Conservation (phyloP, 805 yeast genomes). For the Kodamaea lidongshanica region DNA sequence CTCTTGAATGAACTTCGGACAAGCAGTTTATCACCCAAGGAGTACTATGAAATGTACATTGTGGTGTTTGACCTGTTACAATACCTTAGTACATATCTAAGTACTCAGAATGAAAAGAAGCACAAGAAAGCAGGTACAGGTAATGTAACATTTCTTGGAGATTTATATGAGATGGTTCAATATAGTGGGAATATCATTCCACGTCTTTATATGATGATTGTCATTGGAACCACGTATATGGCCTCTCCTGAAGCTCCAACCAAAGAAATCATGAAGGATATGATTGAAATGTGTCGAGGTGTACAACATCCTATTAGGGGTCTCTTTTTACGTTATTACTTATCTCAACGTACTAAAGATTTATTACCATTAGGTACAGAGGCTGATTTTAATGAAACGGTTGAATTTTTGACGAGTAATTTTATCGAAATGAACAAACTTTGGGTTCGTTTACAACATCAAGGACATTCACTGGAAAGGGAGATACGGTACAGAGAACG, state of each 20-base stretch:
- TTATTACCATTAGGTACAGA: slow-evolving; percentile 41
- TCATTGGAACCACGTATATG: slow-evolving; percentile 89
- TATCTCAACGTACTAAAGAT: slow-evolving; percentile 77
- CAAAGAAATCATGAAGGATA: slow-evolving; percentile 83
- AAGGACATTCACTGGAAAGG: slow-evolving; percentile 83
- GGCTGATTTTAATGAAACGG: slow-evolving; percentile 54
- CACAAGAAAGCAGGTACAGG: slow-evolving; percentile 32
- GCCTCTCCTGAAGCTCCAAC: slow-evolving; percentile 70
- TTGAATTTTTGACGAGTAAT: slow-evolving; percentile 74
- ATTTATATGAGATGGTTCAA: slow-evolving; percentile 89
- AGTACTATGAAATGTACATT: slow-evolving; percentile 87
- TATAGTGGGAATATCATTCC: slow-evolving; percentile 93
- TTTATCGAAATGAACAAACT: slow-evolving; percentile 96
- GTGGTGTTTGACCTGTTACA: slow-evolving; percentile 78
- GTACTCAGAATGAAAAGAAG: slow-evolving; percentile 3
- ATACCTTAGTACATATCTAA: slow-evolving; percentile 53
- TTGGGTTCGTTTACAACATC: slow-evolving; percentile 96
- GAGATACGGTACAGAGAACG: slow-evolving; percentile 71
- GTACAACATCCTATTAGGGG: slow-evolving; percentile 95
- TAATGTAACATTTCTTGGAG: slow-evolving; percentile 51
- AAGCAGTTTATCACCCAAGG: slow-evolving; percentile 72
- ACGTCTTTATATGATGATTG: slow-evolving; percentile 86
- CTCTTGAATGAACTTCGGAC: slow-evolving; percentile 79
- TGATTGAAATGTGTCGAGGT: slow-evolving; percentile 97
- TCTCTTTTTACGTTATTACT: slow-evolving; percentile 78